Percentiles rank a stretch among this genome's conserved stretches.
These are phyloP conservation scores for Diaporthe longicolla DNA, from an alignment of 2,329 filamentous ascomycete genomes.

Conservation along the genomic window DNA sequence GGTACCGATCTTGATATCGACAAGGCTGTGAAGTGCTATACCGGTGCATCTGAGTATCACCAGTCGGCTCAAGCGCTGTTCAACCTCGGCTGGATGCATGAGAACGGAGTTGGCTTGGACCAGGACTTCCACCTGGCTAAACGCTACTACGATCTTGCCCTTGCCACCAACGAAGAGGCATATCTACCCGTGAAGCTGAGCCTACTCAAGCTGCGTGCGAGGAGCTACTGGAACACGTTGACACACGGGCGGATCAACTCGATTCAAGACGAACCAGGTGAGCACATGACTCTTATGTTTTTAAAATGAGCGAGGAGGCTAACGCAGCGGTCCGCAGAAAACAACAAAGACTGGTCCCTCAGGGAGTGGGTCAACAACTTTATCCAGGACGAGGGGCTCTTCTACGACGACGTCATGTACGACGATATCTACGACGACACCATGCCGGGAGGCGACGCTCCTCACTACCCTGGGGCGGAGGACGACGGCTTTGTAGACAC, in stretches of 20 bases:
- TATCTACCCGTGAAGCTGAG: conserved; percentile 94
- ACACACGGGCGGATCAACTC: conserved; percentile 93
- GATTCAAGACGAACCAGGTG: conserved; percentile 90
- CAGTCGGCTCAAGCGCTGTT: conserved; percentile 95
- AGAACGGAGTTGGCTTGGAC: conserved; percentile 91
- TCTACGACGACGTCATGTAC: conserved; percentile 72
- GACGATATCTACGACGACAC: conserved; percentile 69
- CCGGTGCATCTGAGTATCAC: conserved; percentile 89
- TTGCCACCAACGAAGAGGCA: conserved; percentile 92
- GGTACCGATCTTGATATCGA: conserved; percentile 80
- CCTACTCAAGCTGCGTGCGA: conserved; percentile 84
- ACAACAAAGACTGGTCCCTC: conserved; percentile 81
- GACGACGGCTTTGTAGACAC: conserved; percentile 89
- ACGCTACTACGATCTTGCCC: conserved; percentile 91
- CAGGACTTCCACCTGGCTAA: conserved; percentile 99
- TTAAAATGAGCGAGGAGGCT: conserved; percentile 43
- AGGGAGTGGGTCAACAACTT: conserved; percentile 91
- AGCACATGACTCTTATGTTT: conserved; percentile 49
- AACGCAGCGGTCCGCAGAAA: conserved; percentile 62
- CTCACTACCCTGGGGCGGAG: conserved; percentile 66
- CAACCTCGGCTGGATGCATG: conserved; percentile 99
- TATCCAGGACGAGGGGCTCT: conserved; percentile 76
- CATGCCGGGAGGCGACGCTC: conserved; percentile 72
- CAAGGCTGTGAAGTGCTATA: conserved; percentile 94
- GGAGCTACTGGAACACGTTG: conserved; percentile 95